Base-by-base conservation (phyloP, 129 eudicot species). In the Flaveria linearis region DNA sequence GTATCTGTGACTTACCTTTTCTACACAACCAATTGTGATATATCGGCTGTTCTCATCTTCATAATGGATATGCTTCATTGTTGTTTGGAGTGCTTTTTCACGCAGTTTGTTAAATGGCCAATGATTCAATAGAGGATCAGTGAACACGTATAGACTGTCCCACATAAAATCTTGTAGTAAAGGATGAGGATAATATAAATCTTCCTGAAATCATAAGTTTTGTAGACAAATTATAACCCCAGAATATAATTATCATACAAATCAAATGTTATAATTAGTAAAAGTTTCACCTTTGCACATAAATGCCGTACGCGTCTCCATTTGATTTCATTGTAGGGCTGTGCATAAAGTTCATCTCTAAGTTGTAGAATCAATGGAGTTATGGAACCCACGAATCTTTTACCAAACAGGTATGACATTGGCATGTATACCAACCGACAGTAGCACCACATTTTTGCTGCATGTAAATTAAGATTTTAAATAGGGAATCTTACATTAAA, bases 1-100 rank as follows among this genome's bases (percentile, higher is more conserved):
- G 18, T 45, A 23, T 30, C 9, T 65, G 6, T n/a, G 41, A 23
- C 25, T 60, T 33, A 85, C 94, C 84, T 91, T 91, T 68, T 91
- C 96, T 2, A 92, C 93, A 12, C 85, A 84, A 50, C 97, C 97
- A 60, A 89, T 89, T 22, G 96, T 89, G 43, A 92, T 87, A 52
- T 92, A 92, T 53, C 93, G 71, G 15, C 93, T 92, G 62, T 85
- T 89, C 47, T 89, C 93, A 74, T 92, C 97, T 77, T 92, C 96
- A 55, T 92, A 82, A 72, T 82, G 85, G 61, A 82, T 76, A 71
- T 82, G 85, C 13, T 82, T 71, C 82, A 76, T 71, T 18, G 85
- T 82, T 26, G 82, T 82, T n/a, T 67, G 53, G 1, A 82, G 85
- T 52, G 85, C 85, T 64, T 52, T 82, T 6, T 82, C 69, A 0